A percentile compares a stretch with the other conserved stretches of the same genome.
Evolutionary conservation across 176 grass and related monocot species (phyloP).

Genomic region (Oryza glumipatula): DNA sequence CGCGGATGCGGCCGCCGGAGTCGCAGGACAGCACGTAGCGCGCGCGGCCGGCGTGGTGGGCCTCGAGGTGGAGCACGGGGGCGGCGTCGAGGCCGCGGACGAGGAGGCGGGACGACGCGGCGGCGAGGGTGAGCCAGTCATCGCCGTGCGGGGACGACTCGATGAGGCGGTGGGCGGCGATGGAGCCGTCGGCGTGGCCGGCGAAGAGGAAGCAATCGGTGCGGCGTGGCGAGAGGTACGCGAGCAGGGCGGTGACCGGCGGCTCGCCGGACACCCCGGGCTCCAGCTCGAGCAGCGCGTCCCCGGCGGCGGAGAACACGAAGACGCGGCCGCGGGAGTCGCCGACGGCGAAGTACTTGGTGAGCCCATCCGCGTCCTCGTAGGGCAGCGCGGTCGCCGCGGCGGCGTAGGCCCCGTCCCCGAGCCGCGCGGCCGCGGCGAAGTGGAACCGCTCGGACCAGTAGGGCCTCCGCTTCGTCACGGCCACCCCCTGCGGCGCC

Average conservation of each 20-base stretch:
- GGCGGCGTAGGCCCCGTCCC: constrained; percentile 52
- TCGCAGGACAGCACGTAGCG: constrained; percentile 88
- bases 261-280: constrained; percentile 36
- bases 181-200: constrained; percentile 71
- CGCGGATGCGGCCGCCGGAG: constrained; percentile 68
- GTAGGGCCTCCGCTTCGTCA: constrained; percentile 67
- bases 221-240: constrained; percentile 66
- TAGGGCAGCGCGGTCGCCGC: constrained; percentile 58
- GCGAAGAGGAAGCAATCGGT: constrained; percentile 76
- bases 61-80: constrained; percentile 74
- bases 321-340: constrained; percentile 78
- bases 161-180: constrained; percentile 67
- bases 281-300: constrained; percentile 72
- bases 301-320: constrained; percentile 76
- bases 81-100: constrained; percentile 66
- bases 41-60: constrained; percentile 61
- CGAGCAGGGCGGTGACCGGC: constrained; percentile 68
- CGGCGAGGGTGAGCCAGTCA: constrained; percentile 78
- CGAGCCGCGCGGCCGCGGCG: constrained; percentile 62
- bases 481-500: constrained; percentile 47
- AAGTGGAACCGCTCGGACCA: constrained; percentile 87
- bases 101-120: constrained; percentile 56
- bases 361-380: constrained; percentile 67
- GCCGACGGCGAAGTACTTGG: constrained; percentile 87
- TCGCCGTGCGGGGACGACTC: constrained; percentile 65